Conservation (phyloP, 2,329 filamentous ascomycete genomes). For the Claviceps capensis region DNA sequence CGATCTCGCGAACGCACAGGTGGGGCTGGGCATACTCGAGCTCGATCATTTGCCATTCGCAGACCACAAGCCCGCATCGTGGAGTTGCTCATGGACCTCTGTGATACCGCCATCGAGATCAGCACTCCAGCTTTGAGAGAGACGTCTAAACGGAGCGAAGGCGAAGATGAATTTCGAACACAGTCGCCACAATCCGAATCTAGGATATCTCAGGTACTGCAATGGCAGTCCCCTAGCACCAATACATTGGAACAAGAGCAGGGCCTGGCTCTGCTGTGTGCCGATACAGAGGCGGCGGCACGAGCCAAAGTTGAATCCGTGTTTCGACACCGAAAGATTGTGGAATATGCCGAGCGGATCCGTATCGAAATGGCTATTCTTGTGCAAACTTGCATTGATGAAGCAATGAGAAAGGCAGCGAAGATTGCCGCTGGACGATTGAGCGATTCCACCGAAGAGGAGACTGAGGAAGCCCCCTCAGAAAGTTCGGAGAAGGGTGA, state of each 20-base stretch:
- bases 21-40: slow-evolving; percentile 66
- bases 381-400: slow-evolving; percentile 91
- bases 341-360: slow-evolving; percentile 93
- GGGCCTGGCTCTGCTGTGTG: slow-evolving; percentile 72
- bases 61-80: slow-evolving; percentile 86
- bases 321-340: slow-evolving; percentile 76
- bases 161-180: slow-evolving; percentile 68
- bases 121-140: slow-evolving; percentile 91
- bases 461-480: slow-evolving; percentile 25
- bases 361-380: slow-evolving; percentile 84
- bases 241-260: slow-evolving; percentile 90
- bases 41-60: slow-evolving; percentile 80
- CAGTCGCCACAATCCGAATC: slow-evolving; percentile 95
- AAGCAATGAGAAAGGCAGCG: slow-evolving; percentile 78
- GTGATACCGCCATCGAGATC: slow-evolving; percentile 90
- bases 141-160: slow-evolving; percentile 39
- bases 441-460: slow-evolving; percentile 59
- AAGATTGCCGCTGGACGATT: slow-evolving; percentile 75
- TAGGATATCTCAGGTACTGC: slow-evolving; percentile 81
- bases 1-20: slow-evolving; percentile 61
- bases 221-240: slow-evolving; percentile 91
- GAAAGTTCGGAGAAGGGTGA: slow-evolving; percentile 6
- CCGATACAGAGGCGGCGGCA: slow-evolving; percentile 75
- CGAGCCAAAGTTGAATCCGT: slow-evolving; percentile 87
- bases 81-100: slow-evolving; percentile 85